Percentiles rank a stretch among this genome's conserved stretches.
These are phyloP conservation scores for Hibiscus mutabilis DNA, from an alignment of 345 rosid genomes.

Conservation along the genomic window DNA sequence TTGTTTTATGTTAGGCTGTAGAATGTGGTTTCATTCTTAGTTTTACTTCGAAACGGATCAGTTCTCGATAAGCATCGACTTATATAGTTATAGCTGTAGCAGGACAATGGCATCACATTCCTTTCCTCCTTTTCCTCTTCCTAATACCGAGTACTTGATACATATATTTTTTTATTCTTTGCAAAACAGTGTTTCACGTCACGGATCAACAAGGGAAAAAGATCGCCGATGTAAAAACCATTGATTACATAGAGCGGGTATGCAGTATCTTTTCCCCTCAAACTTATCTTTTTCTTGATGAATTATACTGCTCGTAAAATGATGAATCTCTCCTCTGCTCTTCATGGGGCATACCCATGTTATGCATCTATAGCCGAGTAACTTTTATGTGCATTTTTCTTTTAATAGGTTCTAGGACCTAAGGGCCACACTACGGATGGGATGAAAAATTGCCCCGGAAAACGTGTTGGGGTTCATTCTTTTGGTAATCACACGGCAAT, in stretches of 20 bases:
- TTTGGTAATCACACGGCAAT: constrained; percentile 79
- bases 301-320: neutral
- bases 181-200: constrained; percentile 67
- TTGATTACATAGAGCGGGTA: constrained; percentile 85
- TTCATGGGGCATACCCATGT: neutral
- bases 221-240: constrained; percentile 59
- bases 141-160: neutral
- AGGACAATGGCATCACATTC: neutral
- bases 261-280: neutral
- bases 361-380: neutral
- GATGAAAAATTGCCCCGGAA: constrained; percentile 50
- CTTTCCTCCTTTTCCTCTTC: neutral
- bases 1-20: neutral
- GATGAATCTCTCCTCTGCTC: neutral
- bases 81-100: neutral
- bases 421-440: constrained; percentile 41
- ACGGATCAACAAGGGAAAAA: constrained; percentile 80
- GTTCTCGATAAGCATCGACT: neutral
- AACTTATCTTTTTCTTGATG: neutral
- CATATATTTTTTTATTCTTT: neutral
- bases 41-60: neutral
- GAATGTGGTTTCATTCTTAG: neutral
- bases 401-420: constrained; percentile 70
- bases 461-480: constrained; percentile 74
- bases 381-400: neutral